A percentile compares a stretch with the other conserved stretches of the same genome.
These are phyloP conservation scores for Globisporangium nodosum DNA, from an alignment of 352 stramenopile species.

Conservation along the genomic window DNA sequence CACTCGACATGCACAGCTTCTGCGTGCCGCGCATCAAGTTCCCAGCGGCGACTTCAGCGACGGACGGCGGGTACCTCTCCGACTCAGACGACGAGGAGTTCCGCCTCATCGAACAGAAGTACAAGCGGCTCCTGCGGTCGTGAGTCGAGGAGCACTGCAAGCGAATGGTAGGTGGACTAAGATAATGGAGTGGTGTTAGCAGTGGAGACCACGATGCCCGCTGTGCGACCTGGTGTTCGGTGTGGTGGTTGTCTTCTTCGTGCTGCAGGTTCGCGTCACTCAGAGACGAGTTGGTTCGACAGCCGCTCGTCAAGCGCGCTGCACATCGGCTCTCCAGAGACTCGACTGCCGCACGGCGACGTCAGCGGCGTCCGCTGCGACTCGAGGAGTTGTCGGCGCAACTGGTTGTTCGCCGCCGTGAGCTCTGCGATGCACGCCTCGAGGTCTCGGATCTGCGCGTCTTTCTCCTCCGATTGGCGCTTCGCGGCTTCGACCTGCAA, in stretches of 20 bases:
- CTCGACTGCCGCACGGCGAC: not conserved
- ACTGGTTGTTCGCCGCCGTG: constrained; percentile 9
- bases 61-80: constrained; percentile 13
- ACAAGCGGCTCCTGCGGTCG: constrained; percentile 37
- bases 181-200: not conserved
- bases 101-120: constrained; percentile 72
- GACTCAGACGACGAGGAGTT: constrained; percentile 78
- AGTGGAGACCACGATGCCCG: too few relatives aligned
- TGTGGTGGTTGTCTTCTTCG: not conserved
- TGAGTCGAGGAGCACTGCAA: constrained; percentile 10
- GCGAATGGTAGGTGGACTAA: not conserved
- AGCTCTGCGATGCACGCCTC: constrained; percentile 16
- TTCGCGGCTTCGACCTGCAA: constrained; percentile 14
- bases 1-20: constrained; percentile 58
- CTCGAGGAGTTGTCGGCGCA: not conserved
- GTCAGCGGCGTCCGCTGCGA: too few relatives aligned
- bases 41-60: constrained; percentile 18
- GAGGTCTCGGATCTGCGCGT: constrained; percentile 20
- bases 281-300: constrained; percentile 7
- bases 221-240: too few relatives aligned
- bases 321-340: not conserved
- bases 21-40: constrained; percentile 79
- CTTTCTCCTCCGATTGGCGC: constrained; percentile 6
- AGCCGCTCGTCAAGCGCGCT: not conserved
- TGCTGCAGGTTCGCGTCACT: not conserved